Conservation (phyloP, 306 rosid genomes). For the Betula pendula region DNA sequence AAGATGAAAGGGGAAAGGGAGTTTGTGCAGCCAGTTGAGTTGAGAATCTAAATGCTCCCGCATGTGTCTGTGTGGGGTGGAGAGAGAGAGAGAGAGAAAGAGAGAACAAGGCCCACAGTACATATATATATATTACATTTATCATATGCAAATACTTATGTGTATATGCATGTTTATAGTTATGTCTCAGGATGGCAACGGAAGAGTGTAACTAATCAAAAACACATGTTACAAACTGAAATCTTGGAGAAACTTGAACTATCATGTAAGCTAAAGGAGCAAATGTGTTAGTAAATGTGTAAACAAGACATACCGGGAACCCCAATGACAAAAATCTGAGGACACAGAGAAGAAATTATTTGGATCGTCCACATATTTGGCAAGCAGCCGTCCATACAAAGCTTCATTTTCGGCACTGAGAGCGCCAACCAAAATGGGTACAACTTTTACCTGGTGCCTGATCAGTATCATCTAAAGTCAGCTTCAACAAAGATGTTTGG, state of each 20-base stretch:
- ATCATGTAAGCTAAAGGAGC: neutral
- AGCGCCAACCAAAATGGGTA: conserved; percentile 93
- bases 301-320: conserved; percentile 64
- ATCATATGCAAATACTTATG: neutral
- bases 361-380: conserved; percentile 83
- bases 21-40: neutral
- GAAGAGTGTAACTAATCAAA: neutral
- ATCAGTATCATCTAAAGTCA: conserved; percentile 28
- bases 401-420: conserved; percentile 75
- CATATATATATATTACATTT: neutral
- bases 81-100: neutral
- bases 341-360: conserved; percentile 78
- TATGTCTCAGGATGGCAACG: neutral
- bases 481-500: conserved; percentile 14
- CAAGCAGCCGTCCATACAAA: conserved; percentile 73
- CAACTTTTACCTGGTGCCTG: conserved; percentile 81
- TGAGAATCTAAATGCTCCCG: neutral
- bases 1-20: neutral
- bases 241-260: neutral
- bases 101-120: neutral
- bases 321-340: conserved; percentile 99
- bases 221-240: neutral
- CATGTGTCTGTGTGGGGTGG: neutral
- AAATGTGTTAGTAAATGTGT: conserved; percentile 7
- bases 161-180: neutral